Percentiles rank a stretch among this genome's conserved stretches.
phyloP scores from a whole-genome alignment of 768 basidiomycete species.

The Glaciozyma martinii region DNA sequence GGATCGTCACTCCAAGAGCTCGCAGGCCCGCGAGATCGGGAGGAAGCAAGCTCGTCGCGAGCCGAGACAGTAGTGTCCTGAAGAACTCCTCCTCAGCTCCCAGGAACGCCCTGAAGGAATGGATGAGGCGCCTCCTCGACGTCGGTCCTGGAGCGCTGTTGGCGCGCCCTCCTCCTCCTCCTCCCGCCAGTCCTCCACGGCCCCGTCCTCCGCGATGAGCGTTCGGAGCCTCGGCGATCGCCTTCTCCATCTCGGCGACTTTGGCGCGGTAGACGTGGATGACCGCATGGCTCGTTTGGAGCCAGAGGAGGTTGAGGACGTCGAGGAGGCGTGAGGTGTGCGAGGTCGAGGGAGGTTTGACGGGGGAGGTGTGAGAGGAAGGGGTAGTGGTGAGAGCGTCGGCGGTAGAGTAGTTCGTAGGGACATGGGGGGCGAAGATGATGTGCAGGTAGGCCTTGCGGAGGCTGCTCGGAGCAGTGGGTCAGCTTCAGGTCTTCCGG shows the following conservation, averaged over 20 bases:
- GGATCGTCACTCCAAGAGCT: conserved; percentile 44
- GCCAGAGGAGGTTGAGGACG: conserved; percentile 77
- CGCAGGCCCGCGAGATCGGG: conserved; percentile 40
- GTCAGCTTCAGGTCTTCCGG: background rate
- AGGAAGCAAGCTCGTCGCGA: conserved; percentile 42
- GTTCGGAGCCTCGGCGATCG: conserved; percentile 18
- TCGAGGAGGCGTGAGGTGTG: conserved; percentile 60
- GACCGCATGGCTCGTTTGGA: conserved; percentile 80
- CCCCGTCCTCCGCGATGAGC: conserved; percentile 6
- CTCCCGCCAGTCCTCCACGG: conserved; percentile 7
- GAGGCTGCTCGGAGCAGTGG: background rate
- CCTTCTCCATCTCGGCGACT: conserved; percentile 58
- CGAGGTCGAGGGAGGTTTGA: conserved; percentile 55
- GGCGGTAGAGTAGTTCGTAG: background rate
- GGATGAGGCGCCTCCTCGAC: conserved; percentile 74
- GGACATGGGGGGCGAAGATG: conserved; percentile 15
- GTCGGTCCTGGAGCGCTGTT: conserved; percentile 41
- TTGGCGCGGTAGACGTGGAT: conserved; percentile 73
- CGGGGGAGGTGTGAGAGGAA: conserved; percentile 62
- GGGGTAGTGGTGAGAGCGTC: conserved; percentile 61
- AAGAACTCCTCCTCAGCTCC: conserved; percentile 87
- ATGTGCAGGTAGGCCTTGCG: conserved; percentile 31
- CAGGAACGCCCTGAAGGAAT: conserved; percentile 82
- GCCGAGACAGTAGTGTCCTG: conserved; percentile 64
- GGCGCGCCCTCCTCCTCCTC: conserved; percentile 3